Conservation (phyloP, 441 rosid species). For the Flueggea neowawraea region DNA sequence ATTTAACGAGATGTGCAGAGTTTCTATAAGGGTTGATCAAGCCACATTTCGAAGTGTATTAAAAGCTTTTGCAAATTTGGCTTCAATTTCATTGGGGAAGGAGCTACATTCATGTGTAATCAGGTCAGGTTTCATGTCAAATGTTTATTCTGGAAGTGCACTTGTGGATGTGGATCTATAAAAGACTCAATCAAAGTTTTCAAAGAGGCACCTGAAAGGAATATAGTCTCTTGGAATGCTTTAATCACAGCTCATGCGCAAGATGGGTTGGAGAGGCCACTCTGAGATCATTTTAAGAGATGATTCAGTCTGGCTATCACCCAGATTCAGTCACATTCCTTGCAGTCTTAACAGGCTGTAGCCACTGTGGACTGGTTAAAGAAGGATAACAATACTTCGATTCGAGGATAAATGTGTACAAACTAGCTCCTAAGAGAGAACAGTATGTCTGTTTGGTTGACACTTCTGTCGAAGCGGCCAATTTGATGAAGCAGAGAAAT, state of each 20-base stretch:
- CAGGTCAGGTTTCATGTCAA: conserved; percentile 63
- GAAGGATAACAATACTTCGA: conserved; percentile 55
- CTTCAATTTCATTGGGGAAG: conserved; percentile 60
- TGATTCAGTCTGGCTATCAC: conserved; percentile 54
- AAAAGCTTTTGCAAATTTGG: conserved; percentile 73
- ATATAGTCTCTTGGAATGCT: conserved; percentile 80
- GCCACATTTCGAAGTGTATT: conserved; percentile 74
- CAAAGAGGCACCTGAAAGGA: conserved; percentile 72
- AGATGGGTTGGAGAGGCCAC: conserved; percentile 63
- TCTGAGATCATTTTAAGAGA: conserved; percentile 47
- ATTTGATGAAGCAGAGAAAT: conserved; percentile 60
- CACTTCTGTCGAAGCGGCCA: conserved; percentile 53
- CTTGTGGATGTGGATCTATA: conserved; percentile 81
- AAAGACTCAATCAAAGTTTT: conserved; percentile 64
- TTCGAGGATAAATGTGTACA: conserved; percentile 40
- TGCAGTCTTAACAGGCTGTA: conserved; percentile 70
- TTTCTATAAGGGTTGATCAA: conserved; percentile 52
- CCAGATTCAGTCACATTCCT: conserved; percentile 89
- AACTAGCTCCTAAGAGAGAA: conserved; percentile 51
- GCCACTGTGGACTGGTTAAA: conserved; percentile 72
- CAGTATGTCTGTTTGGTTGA: conserved; percentile 67
- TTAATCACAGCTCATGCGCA: conserved; percentile 74
- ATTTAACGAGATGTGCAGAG: conserved; percentile 57
- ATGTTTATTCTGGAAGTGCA: conserved; percentile 71
- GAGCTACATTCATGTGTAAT: conserved; percentile 63